These are phyloP conservation scores for Celoporthe dispersa DNA, from an alignment of 2,329 filamentous ascomycete species.

Conservation along the genomic window DNA sequence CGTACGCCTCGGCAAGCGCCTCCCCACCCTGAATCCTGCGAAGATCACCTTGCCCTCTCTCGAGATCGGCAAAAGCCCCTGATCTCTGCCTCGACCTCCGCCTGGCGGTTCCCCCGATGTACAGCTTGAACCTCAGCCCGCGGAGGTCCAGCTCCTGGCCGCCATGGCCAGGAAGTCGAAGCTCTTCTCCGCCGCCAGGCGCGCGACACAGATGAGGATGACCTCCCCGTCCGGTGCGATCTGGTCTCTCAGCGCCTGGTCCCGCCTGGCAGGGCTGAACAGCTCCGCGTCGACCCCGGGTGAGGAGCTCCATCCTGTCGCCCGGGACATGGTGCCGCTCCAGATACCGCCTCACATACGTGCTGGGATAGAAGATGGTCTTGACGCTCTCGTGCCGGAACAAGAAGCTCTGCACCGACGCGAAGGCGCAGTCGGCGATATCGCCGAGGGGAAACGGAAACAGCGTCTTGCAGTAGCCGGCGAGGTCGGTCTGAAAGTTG, in stretches of 20 bases:
- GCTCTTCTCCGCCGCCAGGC: constrained; percentile 72
- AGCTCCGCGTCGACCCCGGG: constrained; percentile 67
- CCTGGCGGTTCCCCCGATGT: constrained; percentile 69
- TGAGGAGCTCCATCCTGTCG: constrained; percentile 63
- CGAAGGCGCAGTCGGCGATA: constrained; percentile 65
- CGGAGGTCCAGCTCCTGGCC: constrained; percentile 57
- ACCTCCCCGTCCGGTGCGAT: constrained; percentile 67
- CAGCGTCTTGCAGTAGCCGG: constrained; percentile 71
- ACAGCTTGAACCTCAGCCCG: constrained; percentile 64
- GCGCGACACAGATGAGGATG: constrained; percentile 68
- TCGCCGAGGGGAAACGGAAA: constrained; percentile 65
- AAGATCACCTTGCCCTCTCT: constrained; percentile 62
- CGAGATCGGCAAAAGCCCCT: constrained; percentile 59
- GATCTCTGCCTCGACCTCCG: constrained; percentile 64
- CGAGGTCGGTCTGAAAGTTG: constrained; percentile 75
- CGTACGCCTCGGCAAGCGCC: constrained; percentile 67
- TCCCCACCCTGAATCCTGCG: constrained; percentile 65
- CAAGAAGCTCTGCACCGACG: constrained; percentile 67
- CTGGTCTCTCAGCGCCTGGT: constrained; percentile 53
- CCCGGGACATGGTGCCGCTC: constrained; percentile 58
- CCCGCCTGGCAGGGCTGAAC: constrained; percentile 61
- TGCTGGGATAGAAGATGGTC: constrained; percentile 72
- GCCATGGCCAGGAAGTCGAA: constrained; percentile 68
- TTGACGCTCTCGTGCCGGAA: constrained; percentile 65
- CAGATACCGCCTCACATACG: constrained; percentile 65